Percentiles rank a stretch among this genome's conserved stretches.
Evolutionary conservation across 495 filamentous ascomycete species (phyloP).

Genomic region (Stereocaulon alpinum): DNA sequence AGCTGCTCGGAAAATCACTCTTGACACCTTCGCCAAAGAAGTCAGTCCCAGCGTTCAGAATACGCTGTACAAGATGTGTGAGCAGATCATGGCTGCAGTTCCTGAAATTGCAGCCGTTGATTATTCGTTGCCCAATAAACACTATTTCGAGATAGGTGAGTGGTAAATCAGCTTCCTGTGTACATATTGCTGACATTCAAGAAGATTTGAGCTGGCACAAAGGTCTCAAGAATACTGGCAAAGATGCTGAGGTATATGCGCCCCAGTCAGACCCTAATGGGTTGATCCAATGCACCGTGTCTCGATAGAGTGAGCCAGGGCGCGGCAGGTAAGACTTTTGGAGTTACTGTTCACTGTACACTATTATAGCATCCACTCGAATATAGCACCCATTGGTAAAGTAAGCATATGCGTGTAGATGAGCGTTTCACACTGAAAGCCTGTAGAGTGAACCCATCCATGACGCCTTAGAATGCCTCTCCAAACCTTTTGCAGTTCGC

Average conservation of each 20-base stretch:
- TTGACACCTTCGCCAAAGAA: slow-evolving; percentile 88
- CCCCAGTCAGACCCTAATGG: slow-evolving; percentile 91
- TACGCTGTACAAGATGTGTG: slow-evolving; percentile 97
- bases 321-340: not conserved
- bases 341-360: not conserved
- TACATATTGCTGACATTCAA: slow-evolving; percentile 3
- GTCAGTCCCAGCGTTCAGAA: slow-evolving; percentile 86
- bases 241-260: slow-evolving; percentile 90
- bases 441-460: not conserved
- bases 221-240: slow-evolving; percentile 90
- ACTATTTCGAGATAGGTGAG: slow-evolving; percentile 96
- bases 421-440: not conserved
- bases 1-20: slow-evolving; percentile 64
- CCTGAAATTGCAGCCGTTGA: slow-evolving; percentile 62
- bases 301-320: slow-evolving; percentile 36
- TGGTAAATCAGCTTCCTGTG: slow-evolving; percentile 12
- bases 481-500: not conserved
- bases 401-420: too few species aligned
- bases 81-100: slow-evolving; percentile 69
- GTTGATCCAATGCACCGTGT: slow-evolving; percentile 89
- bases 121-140: slow-evolving; percentile 91
- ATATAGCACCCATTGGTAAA: too few species aligned
- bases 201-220: slow-evolving; percentile 79
- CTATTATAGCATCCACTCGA: not conserved
- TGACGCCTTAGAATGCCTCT: not conserved